Percentiles rank a stretch among this genome's conserved stretches.
phyloP scores from a whole-genome alignment of 495 filamentous ascomycete species.

The Patellaria atrata region DNA sequence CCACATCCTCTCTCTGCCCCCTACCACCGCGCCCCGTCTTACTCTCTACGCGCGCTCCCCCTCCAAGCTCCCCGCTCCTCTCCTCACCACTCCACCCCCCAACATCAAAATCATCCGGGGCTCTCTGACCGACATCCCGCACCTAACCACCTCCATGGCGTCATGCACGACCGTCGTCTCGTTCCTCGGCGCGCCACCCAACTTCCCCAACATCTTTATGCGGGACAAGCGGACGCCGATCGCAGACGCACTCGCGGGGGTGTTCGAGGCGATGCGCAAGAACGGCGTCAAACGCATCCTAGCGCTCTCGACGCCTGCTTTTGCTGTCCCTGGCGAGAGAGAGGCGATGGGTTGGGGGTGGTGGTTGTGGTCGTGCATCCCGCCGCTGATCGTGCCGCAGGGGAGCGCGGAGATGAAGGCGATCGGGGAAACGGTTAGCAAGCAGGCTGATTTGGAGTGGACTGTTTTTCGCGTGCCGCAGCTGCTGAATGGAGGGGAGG shows the following conservation, averaged over 20 bases:
- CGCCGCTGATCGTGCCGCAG: background rate
- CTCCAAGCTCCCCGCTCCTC: too few species aligned
- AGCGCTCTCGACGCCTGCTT: background rate
- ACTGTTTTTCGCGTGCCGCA: background rate
- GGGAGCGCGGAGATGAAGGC: background rate
- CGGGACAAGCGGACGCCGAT: background rate
- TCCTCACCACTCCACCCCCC: too few species aligned
- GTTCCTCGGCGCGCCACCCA: too few species aligned
- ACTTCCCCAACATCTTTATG: too few species aligned
- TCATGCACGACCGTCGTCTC: too few species aligned
- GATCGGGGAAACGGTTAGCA: background rate
- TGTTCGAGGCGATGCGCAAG: background rate
- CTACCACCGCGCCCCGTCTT: too few species aligned
- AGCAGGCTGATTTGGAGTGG: background rate
- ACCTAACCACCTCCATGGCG: too few species aligned
- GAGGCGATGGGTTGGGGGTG: background rate
- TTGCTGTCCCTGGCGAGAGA: background rate
- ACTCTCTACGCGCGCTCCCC: too few species aligned
- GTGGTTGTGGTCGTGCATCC: background rate
- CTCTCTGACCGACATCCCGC: too few species aligned
- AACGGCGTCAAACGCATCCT: slow-evolving; percentile 1
- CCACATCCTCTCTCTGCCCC: too few species aligned
- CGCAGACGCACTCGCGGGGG: background rate
- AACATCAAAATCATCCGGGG: too few species aligned
- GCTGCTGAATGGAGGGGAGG: background rate